Percentiles rank a stretch among this genome's conserved stretches.
These are phyloP conservation scores for Betula pendula DNA, from an alignment of 306 rosid genomes.

Conservation along the genomic window DNA sequence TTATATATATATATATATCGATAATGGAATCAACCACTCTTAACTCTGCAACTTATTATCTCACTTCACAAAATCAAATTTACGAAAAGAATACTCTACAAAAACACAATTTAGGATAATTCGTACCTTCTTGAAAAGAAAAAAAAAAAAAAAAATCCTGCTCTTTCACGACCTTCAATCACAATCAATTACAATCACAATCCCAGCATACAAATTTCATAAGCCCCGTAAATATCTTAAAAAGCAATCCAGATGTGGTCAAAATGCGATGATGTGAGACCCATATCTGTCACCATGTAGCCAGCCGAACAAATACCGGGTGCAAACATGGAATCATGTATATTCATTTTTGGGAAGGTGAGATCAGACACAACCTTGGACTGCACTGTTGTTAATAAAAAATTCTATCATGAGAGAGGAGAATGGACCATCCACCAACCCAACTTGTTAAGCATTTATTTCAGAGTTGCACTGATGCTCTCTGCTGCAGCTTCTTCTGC, in stretches of 20 bases:
- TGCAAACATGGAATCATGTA: slow-evolving; percentile 30
- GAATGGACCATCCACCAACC: slow-evolving; percentile 15
- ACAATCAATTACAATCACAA: slow-evolving; percentile 34
- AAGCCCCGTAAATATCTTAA: slow-evolving; percentile 29
- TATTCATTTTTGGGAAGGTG: slow-evolving; percentile 18
- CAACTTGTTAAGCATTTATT: slow-evolving; percentile 64
- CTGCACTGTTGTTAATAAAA: slow-evolving; percentile 16
- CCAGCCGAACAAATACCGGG: slow-evolving; percentile 45
- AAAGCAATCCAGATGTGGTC: slow-evolving; percentile 20
- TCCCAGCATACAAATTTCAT: slow-evolving; percentile 22
- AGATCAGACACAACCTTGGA: slow-evolving; percentile 12
- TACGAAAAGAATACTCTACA: slow-evolving; percentile 27
- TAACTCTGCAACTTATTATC: background rate
- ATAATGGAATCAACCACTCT: background rate
- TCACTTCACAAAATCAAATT: background rate
- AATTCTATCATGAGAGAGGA: slow-evolving; percentile 27
- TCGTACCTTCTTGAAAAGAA: slow-evolving; percentile 10
- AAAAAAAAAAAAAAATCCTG: slow-evolving; percentile 20
- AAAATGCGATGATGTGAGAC: slow-evolving; percentile 22
- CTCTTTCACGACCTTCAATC: slow-evolving; percentile 35
- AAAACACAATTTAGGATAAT: slow-evolving; percentile 14
- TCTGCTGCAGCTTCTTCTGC: slow-evolving; percentile 95
- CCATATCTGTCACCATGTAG: slow-evolving; percentile 37
- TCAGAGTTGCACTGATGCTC: slow-evolving; percentile 97
- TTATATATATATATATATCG: background rate